Percentiles rank a stretch among this genome's conserved stretches.
These are phyloP conservation scores for Sedum album DNA, from an alignment of 164 flowering plant species.

Conservation along the genomic window DNA sequence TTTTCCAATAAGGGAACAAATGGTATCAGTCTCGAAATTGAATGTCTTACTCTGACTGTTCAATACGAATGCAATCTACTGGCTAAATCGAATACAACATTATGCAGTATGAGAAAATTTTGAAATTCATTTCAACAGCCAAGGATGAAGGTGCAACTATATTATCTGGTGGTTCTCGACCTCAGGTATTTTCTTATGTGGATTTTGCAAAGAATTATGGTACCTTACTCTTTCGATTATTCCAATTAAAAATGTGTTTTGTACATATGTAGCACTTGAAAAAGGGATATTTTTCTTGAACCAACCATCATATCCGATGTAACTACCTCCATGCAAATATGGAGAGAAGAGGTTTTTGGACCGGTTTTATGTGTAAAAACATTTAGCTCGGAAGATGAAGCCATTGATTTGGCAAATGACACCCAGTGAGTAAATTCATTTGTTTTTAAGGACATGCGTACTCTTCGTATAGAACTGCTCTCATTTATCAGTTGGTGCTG, in stretches of 20 bases:
- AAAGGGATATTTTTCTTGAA: constrained; percentile 70
- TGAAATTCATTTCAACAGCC: constrained; percentile 73
- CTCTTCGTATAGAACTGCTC: neutral
- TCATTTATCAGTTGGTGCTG: neutral
- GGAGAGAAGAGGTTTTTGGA: constrained; percentile 98
- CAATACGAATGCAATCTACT: neutral
- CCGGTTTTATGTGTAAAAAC: constrained; percentile 91
- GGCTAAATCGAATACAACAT: neutral
- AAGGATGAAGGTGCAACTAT: constrained; percentile 94
- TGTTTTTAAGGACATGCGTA: neutral
- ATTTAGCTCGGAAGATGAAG: constrained; percentile 83
- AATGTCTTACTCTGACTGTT: neutral
- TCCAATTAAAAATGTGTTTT: neutral
- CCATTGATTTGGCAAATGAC: constrained; percentile 87
- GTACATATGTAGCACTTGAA: constrained; percentile 60
- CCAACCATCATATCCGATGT: constrained; percentile 85
- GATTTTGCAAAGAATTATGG: neutral
- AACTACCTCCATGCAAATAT: constrained; percentile 84
- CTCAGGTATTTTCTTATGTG: constrained; percentile 41
- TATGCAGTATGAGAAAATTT: constrained; percentile 76
- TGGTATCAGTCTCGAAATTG: neutral
- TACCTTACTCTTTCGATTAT: neutral
- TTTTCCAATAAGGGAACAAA: neutral
- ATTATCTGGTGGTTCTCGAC: constrained; percentile 72
- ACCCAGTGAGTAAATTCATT: constrained; percentile 44